Conservation (phyloP, 176 grass and related monocot species). For the sorghum (Sorghum bicolor) region Sorghum_bicolor_NCBIv3 NC_012874.2:1893501-1894000, state of each 20-base stretch:
- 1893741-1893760: not conserved
- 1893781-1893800: not conserved
- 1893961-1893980: not conserved
- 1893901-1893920: not conserved
- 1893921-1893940: not conserved
- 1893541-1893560: conserved; percentile 71
- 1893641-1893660: not conserved
- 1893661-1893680: not conserved
- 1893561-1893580: conserved; percentile 88
- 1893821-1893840: not conserved
- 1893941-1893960: not conserved
- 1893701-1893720: not conserved
- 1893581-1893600: conserved; percentile 80
- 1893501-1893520: conserved; percentile 94
- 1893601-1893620: conserved; percentile 75
- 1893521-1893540: conserved; percentile 89
- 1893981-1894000: not conserved
- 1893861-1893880: not conserved
- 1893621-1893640: conserved; percentile 13
- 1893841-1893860: not conserved
- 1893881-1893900: not conserved
- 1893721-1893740: not conserved
- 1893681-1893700: not conserved
- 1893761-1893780: not conserved
- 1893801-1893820: not conserved